Percentiles rank a stretch among this genome's conserved stretches.
Conservation (phyloP, 2,329 filamentous ascomycete genomes). For the Parascedosporium putredinis region DNA sequence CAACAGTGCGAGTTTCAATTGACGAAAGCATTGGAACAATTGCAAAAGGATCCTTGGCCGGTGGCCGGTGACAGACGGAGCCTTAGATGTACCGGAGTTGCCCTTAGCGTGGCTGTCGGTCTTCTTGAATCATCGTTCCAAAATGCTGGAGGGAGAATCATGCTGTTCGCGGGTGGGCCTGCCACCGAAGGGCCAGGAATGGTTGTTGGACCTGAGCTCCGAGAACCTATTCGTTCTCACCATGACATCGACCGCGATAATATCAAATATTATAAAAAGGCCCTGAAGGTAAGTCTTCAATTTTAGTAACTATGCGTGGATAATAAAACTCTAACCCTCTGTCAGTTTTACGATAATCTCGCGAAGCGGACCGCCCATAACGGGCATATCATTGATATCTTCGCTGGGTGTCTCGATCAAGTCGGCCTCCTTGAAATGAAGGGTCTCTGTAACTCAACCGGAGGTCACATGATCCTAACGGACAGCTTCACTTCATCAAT, state of each 20-base stretch:
- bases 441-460: slow-evolving; percentile 87
- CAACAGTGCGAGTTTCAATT: slow-evolving; percentile 96
- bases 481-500: slow-evolving; percentile 98
- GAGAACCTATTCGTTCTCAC: slow-evolving; percentile 94
- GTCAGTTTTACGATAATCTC: slow-evolving; percentile 82
- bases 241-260: slow-evolving; percentile 98
- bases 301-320: background rate
- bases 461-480: slow-evolving; percentile 95
- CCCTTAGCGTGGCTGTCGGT: slow-evolving; percentile 88
- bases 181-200: slow-evolving; percentile 94
- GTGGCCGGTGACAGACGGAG: slow-evolving; percentile 87
- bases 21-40: slow-evolving; percentile 86
- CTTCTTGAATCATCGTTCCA: slow-evolving; percentile 91
- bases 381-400: slow-evolving; percentile 94
- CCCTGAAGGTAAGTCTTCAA: slow-evolving; percentile 59
- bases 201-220: slow-evolving; percentile 90
- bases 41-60: slow-evolving; percentile 96
- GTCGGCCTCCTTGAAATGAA: slow-evolving; percentile 98
- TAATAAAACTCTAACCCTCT: slow-evolving; percentile 16
- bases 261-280: slow-evolving; percentile 99
- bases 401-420: slow-evolving; percentile 93
- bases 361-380: slow-evolving; percentile 94
- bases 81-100: slow-evolving; percentile 87
- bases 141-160: slow-evolving; percentile 88
- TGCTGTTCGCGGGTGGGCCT: slow-evolving; percentile 92